phyloP scores from a whole-genome alignment of 306 rosid species.

The Rubus parviflorus region DNA sequence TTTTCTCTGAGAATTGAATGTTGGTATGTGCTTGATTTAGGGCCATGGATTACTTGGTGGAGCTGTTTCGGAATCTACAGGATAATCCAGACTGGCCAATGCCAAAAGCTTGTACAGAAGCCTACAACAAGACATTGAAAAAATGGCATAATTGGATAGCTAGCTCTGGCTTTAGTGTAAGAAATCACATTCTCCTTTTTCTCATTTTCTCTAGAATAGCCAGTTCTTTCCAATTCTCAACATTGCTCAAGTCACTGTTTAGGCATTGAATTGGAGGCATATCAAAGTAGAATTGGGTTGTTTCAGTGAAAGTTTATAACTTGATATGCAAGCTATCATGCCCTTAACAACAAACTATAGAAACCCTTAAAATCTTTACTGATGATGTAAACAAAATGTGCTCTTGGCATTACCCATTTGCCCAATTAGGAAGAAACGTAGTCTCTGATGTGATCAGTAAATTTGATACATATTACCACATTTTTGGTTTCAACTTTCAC shows the following conservation, averaged over 20 bases:
- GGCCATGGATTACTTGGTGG: conserved; percentile 83
- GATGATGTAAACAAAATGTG: no score
- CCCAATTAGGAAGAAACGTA: neutral
- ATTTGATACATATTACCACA: no score
- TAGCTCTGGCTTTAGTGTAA: conserved; percentile 66
- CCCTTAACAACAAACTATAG: neutral
- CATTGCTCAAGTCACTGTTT: neutral
- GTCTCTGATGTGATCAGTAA: no score
- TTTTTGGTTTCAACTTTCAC: no score
- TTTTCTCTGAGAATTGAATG: neutral
- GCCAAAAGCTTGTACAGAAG: conserved; percentile 69
- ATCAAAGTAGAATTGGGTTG: neutral
- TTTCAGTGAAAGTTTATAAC: neutral
- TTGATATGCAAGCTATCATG: neutral
- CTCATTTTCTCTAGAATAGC: no score
- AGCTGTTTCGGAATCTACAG: conserved; percentile 51
- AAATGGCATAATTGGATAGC: conserved; percentile 82
- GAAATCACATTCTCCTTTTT: neutral
- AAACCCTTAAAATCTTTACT: neutral
- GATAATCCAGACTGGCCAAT: conserved; percentile 59
- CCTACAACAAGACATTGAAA: conserved; percentile 61
- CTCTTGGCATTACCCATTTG: neutral
- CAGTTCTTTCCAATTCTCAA: no score
- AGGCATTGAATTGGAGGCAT: neutral
- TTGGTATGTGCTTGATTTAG: conserved; percentile 23